phyloP scores from a whole-genome alignment of 345 rosid species.

The Melaleuca alternifolia region DNA sequence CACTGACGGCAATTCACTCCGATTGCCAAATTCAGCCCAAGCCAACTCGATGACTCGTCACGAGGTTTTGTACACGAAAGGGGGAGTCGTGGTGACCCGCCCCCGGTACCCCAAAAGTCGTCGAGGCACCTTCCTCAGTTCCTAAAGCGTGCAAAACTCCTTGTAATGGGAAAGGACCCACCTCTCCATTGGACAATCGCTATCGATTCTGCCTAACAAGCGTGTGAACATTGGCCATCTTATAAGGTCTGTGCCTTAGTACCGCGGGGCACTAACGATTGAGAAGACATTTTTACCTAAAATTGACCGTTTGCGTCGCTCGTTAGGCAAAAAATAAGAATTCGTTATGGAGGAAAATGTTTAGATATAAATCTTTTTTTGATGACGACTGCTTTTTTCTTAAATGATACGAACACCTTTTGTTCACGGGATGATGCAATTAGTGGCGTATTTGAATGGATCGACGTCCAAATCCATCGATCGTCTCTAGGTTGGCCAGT shows the following conservation, averaged over 20 bases:
- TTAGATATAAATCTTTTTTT: too few relatives aligned
- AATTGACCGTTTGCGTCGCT: too few relatives aligned
- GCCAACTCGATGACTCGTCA: background rate
- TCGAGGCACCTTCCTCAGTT: background rate
- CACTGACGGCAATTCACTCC: background rate
- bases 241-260: background rate
- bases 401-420: background rate
- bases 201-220: background rate
- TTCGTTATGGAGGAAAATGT: fast-evolving
- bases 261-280: background rate
- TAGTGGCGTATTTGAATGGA: background rate
- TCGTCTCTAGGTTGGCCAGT: background rate
- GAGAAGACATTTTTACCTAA: background rate
- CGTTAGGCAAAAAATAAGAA: too few relatives aligned
- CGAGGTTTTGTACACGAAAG: background rate
- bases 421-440: background rate
- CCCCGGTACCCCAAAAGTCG: background rate
- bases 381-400: background rate
- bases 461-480: background rate
- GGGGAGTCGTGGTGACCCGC: background rate
- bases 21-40: background rate
- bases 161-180: background rate
- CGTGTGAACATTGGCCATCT: background rate
- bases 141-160: background rate
- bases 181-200: background rate